phyloP scores from a whole-genome alignment of 148 eudicot species.

The Selenicereus undatus region DNA sequence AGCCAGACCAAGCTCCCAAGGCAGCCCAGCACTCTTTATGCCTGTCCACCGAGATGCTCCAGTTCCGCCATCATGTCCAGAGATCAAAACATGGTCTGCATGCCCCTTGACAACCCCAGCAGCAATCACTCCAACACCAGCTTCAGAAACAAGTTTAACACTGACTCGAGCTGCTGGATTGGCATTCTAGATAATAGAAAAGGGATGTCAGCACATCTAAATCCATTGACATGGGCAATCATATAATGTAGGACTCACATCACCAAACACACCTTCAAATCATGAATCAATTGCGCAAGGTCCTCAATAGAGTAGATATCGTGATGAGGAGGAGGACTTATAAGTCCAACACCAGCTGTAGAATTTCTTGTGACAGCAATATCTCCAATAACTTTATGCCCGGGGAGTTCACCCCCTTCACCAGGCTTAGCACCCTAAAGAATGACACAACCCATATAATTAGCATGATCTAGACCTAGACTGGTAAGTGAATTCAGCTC shows the following conservation, averaged over 20 bases:
- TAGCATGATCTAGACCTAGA: not conserved
- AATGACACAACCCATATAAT: slow-evolving; percentile 8
- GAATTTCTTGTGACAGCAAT: slow-evolving; percentile 95
- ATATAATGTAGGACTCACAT: not conserved
- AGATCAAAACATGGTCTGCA: slow-evolving; percentile 93
- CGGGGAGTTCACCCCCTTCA: slow-evolving; percentile 99
- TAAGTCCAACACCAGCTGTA: slow-evolving; percentile 97
- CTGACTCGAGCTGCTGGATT: slow-evolving; percentile 94
- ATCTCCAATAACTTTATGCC: slow-evolving; percentile 97
- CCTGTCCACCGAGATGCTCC: slow-evolving; percentile 99
- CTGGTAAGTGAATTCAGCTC: slow-evolving; percentile 22
- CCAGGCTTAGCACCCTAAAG: slow-evolving; percentile 99
- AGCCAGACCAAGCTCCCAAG: slow-evolving; percentile 99
- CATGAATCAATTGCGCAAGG: slow-evolving; percentile 93
- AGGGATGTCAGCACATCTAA: slow-evolving; percentile 15
- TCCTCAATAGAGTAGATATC: slow-evolving; percentile 99
- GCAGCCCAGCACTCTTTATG: slow-evolving; percentile 97
- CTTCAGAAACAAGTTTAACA: slow-evolving; percentile 96
- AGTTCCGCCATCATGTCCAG: slow-evolving; percentile 99
- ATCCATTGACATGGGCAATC: not conserved
- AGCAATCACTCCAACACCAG: slow-evolving; percentile 99
- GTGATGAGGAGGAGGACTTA: slow-evolving; percentile 99
- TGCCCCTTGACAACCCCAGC: slow-evolving; percentile 97
- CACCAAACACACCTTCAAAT: slow-evolving; percentile 69
- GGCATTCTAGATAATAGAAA: slow-evolving; percentile 56